phyloP scores from a whole-genome alignment of 805 yeast genomes.

The Cyberlindnera samutprakarnensis region DNA sequence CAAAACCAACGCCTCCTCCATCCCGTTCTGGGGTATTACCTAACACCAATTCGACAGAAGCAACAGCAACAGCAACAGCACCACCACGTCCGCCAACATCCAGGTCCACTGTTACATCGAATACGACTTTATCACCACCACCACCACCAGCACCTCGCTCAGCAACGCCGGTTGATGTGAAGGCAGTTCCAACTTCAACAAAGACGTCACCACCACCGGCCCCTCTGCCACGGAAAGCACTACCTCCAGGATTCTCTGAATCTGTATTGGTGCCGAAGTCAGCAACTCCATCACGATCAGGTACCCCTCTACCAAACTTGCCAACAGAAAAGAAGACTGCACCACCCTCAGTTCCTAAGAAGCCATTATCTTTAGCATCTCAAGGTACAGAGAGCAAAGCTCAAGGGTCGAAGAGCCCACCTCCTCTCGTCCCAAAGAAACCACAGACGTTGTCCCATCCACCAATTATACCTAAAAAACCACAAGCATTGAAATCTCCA shows the following conservation, averaged over 20 bases:
- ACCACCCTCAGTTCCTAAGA: constrained; percentile 15
- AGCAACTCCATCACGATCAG: constrained; percentile 15
- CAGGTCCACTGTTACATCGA: not conserved
- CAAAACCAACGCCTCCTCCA: no score
- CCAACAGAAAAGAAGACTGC: constrained; percentile 13
- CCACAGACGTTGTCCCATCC: constrained; percentile 1
- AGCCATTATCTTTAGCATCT: constrained; percentile 16
- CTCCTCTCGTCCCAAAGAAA: constrained; percentile 4
- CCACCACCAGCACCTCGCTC: constrained; percentile 1
- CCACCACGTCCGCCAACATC: constrained; percentile 11
- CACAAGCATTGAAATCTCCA: constrained; percentile 5
- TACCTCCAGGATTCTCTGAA: constrained; percentile 32
- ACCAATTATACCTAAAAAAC: constrained; percentile 10
- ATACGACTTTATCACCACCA: not conserved
- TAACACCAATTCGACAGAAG: no score
- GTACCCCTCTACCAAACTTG: constrained; percentile 9
- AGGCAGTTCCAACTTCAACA: constrained; percentile 2
- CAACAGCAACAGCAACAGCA: constrained; percentile 7
- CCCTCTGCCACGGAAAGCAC: constrained; percentile 25
- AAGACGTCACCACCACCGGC: constrained; percentile 23
- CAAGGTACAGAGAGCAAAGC: no score
- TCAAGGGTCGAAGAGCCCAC: constrained; percentile 4
- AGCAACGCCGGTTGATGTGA: not conserved
- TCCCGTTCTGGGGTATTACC: no score
- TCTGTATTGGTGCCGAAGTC: constrained; percentile 28